Percentiles rank a stretch among this genome's conserved stretches.
phyloP scores from a whole-genome alignment of 169 alveolate species.

The Eimeria zaria region DNA sequence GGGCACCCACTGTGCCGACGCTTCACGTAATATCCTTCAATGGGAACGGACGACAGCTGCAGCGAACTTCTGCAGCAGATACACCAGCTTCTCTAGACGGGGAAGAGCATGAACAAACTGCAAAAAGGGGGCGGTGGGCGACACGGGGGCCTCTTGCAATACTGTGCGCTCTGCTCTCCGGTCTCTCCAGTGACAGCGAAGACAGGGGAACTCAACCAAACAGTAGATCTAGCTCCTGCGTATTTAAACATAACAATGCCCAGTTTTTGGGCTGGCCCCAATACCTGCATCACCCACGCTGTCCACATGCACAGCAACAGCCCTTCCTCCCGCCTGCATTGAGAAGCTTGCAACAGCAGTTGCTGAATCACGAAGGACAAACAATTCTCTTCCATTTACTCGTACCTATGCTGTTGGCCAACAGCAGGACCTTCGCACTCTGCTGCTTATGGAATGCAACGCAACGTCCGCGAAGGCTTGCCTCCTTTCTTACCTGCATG shows the following conservation, averaged over 20 bases:
- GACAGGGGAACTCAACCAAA: background rate
- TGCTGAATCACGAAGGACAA: background rate
- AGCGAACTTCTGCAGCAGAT: background rate
- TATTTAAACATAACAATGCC: too few species aligned
- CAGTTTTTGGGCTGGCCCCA: background rate
- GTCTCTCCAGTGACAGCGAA: background rate
- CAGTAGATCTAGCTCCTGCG: too few species aligned
- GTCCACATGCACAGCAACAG: conserved; percentile 27
- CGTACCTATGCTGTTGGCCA: conserved; percentile 31
- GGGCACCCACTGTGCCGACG: background rate
- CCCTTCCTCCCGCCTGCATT: conserved; percentile 36
- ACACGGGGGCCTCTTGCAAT: conserved; percentile 65
- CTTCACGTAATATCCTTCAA: conserved; percentile 15
- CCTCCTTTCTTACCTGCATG: conserved; percentile 47
- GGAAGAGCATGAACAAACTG: background rate
- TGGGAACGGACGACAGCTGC: conserved; percentile 48
- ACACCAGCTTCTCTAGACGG: background rate
- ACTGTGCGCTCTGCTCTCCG: conserved; percentile 35
- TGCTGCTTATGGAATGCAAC: conserved; percentile 75
- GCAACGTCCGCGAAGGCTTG: conserved; percentile 62
- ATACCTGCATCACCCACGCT: conserved; percentile 44
- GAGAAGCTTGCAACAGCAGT: background rate
- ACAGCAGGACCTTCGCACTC: conserved; percentile 54
- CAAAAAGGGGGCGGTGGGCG: conserved; percentile 6
- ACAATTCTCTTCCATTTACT: conserved; percentile 23